phyloP scores from a whole-genome alignment of 2,329 filamentous ascomycete genomes.

The Sporothrix pseudoabietina region DNA sequence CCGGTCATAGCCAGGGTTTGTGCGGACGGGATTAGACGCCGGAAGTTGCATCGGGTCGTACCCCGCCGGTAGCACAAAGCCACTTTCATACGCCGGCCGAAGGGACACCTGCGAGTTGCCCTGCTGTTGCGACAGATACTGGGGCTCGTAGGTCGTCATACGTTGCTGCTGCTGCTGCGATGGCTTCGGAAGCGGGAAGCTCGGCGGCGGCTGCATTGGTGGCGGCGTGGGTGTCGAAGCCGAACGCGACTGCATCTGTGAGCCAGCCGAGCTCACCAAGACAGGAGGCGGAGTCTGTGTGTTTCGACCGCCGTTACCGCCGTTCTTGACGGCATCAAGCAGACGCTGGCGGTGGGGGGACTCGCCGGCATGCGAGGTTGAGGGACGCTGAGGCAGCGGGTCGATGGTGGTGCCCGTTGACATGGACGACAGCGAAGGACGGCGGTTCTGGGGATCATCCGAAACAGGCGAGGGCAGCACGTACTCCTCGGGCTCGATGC shows the following conservation, averaged over 20 bases:
- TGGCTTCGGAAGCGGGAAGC: conserved; percentile 24
- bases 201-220: conserved; percentile 32
- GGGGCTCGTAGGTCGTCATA: conserved; percentile 49
- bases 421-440: conserved; percentile 35
- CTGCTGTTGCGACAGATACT: conserved; percentile 46
- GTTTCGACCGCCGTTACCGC: conserved; percentile 42
- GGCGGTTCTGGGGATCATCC: conserved; percentile 39
- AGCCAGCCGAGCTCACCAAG: conserved; percentile 22
- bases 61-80: conserved; percentile 43
- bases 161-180: conserved; percentile 34
- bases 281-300: conserved; percentile 55
- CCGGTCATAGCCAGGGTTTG: conserved; percentile 45
- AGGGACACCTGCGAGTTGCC: conserved; percentile 39
- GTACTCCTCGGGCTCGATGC: conserved; percentile 66
- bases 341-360: conserved; percentile 57
- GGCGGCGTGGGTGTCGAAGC: conserved; percentile 50
- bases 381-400: conserved; percentile 49
- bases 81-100: conserved; percentile 52
- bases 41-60: conserved; percentile 44
- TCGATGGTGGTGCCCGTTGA: conserved; percentile 29
- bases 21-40: conserved; percentile 36
- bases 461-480: conserved; percentile 54
- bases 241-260: conserved; percentile 37
- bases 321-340: conserved; percentile 44
- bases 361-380: conserved; percentile 53